These are phyloP conservation scores for Boletellus ananiceps DNA, from an alignment of 768 basidiomycete species.

Conservation along the genomic window DNA sequence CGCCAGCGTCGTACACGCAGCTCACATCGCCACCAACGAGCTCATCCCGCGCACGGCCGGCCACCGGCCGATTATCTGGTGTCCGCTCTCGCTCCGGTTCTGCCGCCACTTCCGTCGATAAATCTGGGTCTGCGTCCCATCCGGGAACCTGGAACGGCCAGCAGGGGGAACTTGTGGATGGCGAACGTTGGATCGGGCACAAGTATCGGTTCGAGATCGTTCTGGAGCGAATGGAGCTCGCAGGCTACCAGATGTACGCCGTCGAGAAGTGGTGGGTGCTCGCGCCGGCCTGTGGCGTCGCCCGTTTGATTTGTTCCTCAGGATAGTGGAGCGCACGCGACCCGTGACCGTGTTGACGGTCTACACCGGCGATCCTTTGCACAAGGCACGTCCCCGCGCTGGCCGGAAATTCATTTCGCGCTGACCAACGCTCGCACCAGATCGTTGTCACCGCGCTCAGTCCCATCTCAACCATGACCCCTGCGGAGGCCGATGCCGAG, in stretches of 20 bases:
- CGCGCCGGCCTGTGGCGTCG: not conserved
- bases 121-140: slow-evolving; percentile 6
- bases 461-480: slow-evolving; percentile 39
- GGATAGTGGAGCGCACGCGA: slow-evolving; percentile 65
- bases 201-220: slow-evolving; percentile 47
- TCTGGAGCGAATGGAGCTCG: slow-evolving; percentile 40
- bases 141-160: slow-evolving; percentile 4
- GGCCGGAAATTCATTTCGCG: not conserved
- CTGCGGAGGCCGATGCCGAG: slow-evolving; percentile 44
- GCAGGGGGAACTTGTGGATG: slow-evolving; percentile 17
- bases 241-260: slow-evolving; percentile 77
- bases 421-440: slow-evolving; percentile 32
- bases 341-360: slow-evolving; percentile 62
- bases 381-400: slow-evolving; percentile 44
- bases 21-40: slow-evolving; percentile 16
- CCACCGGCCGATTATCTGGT: slow-evolving; percentile 24
- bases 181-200: slow-evolving; percentile 42
- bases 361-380: slow-evolving; percentile 69
- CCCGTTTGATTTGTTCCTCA: slow-evolving; percentile 19
- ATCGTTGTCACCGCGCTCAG: slow-evolving; percentile 56
- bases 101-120: slow-evolving; percentile 18
- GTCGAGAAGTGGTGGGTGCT: slow-evolving; percentile 75
- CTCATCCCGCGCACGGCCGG: slow-evolving; percentile 23
- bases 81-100: slow-evolving; percentile 34
- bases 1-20: slow-evolving; percentile 8